Evolutionary conservation across 495 filamentous ascomycete genomes (phyloP).

Genomic region (Penicilliopsis zonata): DNA sequence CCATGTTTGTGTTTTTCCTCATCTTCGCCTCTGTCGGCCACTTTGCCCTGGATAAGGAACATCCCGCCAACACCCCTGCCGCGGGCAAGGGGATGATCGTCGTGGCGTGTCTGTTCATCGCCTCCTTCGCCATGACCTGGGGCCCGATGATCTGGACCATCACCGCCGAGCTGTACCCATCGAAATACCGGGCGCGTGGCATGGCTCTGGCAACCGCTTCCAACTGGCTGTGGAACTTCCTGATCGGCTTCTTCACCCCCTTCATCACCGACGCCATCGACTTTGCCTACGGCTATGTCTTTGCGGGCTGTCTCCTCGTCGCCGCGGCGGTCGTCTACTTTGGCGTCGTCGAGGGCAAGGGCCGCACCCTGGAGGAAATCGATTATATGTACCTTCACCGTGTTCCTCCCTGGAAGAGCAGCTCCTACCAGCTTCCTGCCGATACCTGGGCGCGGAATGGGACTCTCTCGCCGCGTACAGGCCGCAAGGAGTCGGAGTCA

Average conservation of each 20-base stretch:
- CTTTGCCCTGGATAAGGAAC: constrained; percentile 44
- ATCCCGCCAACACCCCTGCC: constrained; percentile 42
- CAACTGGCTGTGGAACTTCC: constrained; percentile 84
- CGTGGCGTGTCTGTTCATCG: constrained; percentile 54
- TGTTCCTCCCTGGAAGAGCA: constrained; percentile 50
- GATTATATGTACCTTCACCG: constrained; percentile 69
- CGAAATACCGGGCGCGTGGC: constrained; percentile 55
- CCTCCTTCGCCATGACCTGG: constrained; percentile 53
- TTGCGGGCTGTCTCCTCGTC: constrained; percentile 53
- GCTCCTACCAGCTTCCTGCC: constrained; percentile 26
- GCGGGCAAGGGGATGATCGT: constrained; percentile 67
- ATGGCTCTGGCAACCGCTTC: constrained; percentile 66
- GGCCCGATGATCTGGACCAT: constrained; percentile 75
- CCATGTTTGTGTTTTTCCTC: constrained; percentile 60
- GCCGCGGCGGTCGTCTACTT: constrained; percentile 53
- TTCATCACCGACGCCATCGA: constrained; percentile 55
- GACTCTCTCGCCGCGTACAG: constrained; percentile 1
- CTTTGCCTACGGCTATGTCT: constrained; percentile 67
- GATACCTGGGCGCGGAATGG: constrained; percentile 7
- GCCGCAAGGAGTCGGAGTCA: constrained; percentile 12
- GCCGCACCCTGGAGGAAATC: constrained; percentile 57
- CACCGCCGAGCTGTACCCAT: constrained; percentile 68
- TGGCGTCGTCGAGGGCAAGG: constrained; percentile 56
- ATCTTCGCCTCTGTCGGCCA: constrained; percentile 62
- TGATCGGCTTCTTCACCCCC: constrained; percentile 68